Conservation (phyloP, 129 eudicot genomes). For the Ambrosia artemisiifolia region DNA sequence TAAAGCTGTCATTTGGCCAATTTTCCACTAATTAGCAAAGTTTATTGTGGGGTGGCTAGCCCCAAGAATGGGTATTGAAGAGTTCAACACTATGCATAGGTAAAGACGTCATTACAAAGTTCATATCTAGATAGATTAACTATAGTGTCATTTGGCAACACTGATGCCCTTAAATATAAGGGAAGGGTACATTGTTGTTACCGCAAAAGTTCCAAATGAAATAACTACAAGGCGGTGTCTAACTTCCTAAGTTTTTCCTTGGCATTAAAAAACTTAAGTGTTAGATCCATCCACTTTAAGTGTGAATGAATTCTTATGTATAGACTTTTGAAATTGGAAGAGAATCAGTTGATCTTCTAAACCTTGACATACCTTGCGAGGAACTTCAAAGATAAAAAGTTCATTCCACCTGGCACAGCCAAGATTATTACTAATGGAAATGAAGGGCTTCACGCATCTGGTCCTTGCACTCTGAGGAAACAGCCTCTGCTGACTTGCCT, state of each 20-base stretch:
- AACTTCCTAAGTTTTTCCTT: neutral
- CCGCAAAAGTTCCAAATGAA: neutral
- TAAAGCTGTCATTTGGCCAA: neutral
- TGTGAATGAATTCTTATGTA: neutral
- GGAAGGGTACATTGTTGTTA: neutral
- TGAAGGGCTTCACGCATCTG: conserved; percentile 71
- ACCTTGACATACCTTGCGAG: conserved; percentile 63
- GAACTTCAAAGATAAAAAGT: conserved; percentile 95
- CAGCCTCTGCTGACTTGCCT: conserved; percentile 75
- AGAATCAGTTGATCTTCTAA: neutral
- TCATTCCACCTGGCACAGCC: conserved; percentile 92
- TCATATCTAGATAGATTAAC: neutral
- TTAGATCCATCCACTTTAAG: neutral
- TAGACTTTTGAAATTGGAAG: conserved; percentile 10
- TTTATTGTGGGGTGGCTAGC: neutral
- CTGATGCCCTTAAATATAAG: neutral
- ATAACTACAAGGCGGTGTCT: neutral
- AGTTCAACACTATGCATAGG: neutral
- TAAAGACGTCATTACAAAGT: neutral
- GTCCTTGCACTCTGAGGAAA: conserved; percentile 99
- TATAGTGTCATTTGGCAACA: neutral
- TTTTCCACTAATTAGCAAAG: neutral
- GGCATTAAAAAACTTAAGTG: neutral
- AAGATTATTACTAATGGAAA: conserved; percentile 35
- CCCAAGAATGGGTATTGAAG: neutral